phyloP scores from a whole-genome alignment of 441 rosid genomes.

The Viola pubescens region DNA sequence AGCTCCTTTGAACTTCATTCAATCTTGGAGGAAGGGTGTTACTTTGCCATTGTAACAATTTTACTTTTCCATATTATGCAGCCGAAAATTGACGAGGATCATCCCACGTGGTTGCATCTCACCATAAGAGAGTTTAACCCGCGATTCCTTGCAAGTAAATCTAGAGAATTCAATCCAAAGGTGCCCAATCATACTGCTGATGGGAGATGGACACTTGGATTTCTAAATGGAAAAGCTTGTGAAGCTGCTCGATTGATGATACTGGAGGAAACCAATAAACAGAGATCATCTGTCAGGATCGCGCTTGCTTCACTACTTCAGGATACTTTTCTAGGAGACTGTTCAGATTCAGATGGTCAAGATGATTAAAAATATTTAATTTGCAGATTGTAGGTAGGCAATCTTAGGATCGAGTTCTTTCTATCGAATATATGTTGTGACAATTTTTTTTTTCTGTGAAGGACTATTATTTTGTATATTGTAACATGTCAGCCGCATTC shows the following conservation, averaged over 20 bases:
- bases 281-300: constrained; percentile 32
- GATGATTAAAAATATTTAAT: constrained; percentile 12
- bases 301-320: constrained; percentile 32
- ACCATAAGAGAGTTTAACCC: constrained; percentile 57
- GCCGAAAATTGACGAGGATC: constrained; percentile 57
- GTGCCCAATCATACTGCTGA: constrained; percentile 26
- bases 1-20: too few relatives aligned
- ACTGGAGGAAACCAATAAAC: constrained; percentile 36
- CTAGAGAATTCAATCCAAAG: constrained; percentile 16
- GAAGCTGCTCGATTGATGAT: constrained; percentile 40
- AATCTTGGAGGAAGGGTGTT: too few relatives aligned
- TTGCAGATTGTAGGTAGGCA: neutral
- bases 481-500: neutral
- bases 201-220: constrained; percentile 67
- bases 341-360: constrained; percentile 18
- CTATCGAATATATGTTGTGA: constrained; percentile 12
- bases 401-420: neutral
- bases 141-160: constrained; percentile 26
- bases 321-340: constrained; percentile 19
- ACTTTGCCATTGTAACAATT: neutral
- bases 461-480: too few relatives aligned
- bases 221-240: constrained; percentile 42
- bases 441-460: neutral
- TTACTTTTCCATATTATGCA: constrained; percentile 21
- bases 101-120: constrained; percentile 60